Base-by-base conservation (phyloP, 306 rosid genomes). In the Alnus glutinosa region DNA sequence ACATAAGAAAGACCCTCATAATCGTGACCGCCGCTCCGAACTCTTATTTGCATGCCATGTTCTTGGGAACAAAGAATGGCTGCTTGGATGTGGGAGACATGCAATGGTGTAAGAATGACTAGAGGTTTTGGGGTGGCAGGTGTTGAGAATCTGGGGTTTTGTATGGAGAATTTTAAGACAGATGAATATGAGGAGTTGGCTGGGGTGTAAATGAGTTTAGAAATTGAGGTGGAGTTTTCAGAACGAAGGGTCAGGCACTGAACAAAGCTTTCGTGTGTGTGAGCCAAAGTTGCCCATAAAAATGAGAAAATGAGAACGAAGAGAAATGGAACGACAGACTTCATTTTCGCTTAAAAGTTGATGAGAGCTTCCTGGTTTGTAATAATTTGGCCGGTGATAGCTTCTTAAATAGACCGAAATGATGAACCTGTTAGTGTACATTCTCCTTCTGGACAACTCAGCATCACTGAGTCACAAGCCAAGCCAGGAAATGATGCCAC, bases 1-100 rank as follows among this genome's bases (percentile, higher is more conserved):
- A 80, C 83, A 9, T 74, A 80, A 42, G 83, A 80, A 50, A 80
- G 83, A 5, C 83, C 83, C 42, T 80, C 83, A 5, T 64, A 80
- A 55, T 80, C 79, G 4, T 80, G 83, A 10, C 83, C 83, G 2
- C 83, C 79, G 1, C 83, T 80, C 32, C 83, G 39, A 5, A 71
- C 62, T 73, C 83, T 42, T 0, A 80, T 39, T 74, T 80, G 50
- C 62, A 74, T 9, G 50, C 71, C 77, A 6, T 46, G 13, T 8
- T 4, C 51, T 18, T 52, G 55, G 69, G 78, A 50, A 10, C 83
- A 79, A 5, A 32, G 15, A 37, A 79, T 73, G 57, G 78, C 42
- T 5, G 73, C 78, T 52, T 79, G 78, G 23, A 79, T 23, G 9
- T 79, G 69, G 32, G 78, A 64, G n/a, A 73, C 69, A 8, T 39